Conservation (phyloP, 495 filamentous ascomycete genomes). For the Astrothelium macrocarpum region DNA sequence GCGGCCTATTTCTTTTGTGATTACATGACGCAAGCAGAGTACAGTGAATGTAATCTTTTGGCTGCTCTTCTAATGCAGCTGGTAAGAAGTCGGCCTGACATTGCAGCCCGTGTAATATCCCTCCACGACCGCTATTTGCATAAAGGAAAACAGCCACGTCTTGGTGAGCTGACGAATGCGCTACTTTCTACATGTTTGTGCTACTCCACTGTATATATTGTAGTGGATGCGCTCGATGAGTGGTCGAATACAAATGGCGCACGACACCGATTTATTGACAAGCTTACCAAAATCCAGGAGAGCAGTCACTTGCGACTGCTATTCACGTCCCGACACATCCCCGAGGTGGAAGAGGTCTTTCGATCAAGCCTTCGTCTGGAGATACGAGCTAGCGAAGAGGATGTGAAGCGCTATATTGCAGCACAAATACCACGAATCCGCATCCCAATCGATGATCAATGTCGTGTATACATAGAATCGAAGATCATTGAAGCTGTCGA, state of each 20-base stretch:
- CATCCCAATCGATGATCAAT: slow-evolving; percentile 7
- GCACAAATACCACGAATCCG: slow-evolving; percentile 12
- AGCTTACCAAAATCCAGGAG: slow-evolving; percentile 28
- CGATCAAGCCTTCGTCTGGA: slow-evolving; percentile 9
- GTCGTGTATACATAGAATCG: slow-evolving; percentile 9
- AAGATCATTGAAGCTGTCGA: slow-evolving; percentile 19
- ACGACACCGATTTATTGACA: slow-evolving; percentile 25
- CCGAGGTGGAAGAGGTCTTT: slow-evolving; percentile 16
- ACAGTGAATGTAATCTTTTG: slow-evolving; percentile 28
- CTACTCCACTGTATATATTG: slow-evolving; percentile 32
- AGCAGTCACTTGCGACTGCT: slow-evolving; percentile 21
- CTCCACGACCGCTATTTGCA: slow-evolving; percentile 16
- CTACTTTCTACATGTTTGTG: slow-evolving; percentile 22
- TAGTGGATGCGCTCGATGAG: slow-evolving; percentile 43
- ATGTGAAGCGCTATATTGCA: slow-evolving; percentile 17
- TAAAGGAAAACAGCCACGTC: slow-evolving; percentile 20
- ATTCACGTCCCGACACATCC: slow-evolving; percentile 20
- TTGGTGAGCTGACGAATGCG: slow-evolving; percentile 27
- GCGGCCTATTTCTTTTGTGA: slow-evolving; percentile 38
- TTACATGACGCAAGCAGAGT: slow-evolving; percentile 30
- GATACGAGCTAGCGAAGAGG: slow-evolving; percentile 18
- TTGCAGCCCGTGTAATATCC: slow-evolving; percentile 23
- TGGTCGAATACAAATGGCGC: slow-evolving; percentile 25
- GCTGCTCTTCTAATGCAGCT: slow-evolving; percentile 35
- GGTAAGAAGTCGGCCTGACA: slow-evolving; percentile 17